phyloP scores from a whole-genome alignment of 306 rosid genomes.

The Quercus gilva region DNA sequence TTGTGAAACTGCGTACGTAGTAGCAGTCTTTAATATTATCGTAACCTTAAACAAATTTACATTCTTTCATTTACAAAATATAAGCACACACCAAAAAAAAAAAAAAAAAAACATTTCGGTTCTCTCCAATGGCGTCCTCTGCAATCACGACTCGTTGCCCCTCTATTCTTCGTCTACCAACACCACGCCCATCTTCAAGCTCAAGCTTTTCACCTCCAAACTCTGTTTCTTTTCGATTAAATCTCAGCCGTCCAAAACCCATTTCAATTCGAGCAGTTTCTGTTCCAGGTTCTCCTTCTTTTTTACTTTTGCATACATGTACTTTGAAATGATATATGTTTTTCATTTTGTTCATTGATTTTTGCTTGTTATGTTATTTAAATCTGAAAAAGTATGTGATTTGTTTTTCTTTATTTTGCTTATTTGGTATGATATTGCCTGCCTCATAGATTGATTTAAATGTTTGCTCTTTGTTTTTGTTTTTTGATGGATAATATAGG shows the following conservation, averaged over 20 bases:
- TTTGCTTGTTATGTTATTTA: not conserved
- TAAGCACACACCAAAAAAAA: not conserved
- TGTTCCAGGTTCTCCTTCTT: slow-evolving; percentile 42
- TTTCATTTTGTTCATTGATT: not conserved
- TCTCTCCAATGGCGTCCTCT: slow-evolving; percentile 65
- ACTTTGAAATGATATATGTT: not conserved
- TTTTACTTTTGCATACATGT: not conserved
- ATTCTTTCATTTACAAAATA: not conserved
- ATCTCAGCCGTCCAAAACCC: slow-evolving; percentile 38
- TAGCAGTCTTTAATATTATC: no score
- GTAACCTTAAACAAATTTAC: no score
- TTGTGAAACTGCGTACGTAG: no score
- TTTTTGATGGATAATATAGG: not conserved
- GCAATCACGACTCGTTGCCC: slow-evolving; percentile 36
- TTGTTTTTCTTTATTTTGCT: not conserved
- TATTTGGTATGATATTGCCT: not conserved
- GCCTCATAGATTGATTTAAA: not conserved
- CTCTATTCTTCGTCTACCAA: slow-evolving; percentile 43
- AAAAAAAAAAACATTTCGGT: not conserved
- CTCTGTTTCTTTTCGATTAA: slow-evolving; percentile 42
- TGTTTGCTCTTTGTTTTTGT: not conserved
- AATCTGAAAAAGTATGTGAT: not conserved
- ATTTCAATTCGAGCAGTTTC: slow-evolving; percentile 71
- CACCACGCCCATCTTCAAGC: slow-evolving; percentile 13
- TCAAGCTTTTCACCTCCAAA: slow-evolving; percentile 25